Evolutionary conservation across 2,329 filamentous ascomycete species (phyloP).

Genomic region (Nemania abortiva): DNA sequence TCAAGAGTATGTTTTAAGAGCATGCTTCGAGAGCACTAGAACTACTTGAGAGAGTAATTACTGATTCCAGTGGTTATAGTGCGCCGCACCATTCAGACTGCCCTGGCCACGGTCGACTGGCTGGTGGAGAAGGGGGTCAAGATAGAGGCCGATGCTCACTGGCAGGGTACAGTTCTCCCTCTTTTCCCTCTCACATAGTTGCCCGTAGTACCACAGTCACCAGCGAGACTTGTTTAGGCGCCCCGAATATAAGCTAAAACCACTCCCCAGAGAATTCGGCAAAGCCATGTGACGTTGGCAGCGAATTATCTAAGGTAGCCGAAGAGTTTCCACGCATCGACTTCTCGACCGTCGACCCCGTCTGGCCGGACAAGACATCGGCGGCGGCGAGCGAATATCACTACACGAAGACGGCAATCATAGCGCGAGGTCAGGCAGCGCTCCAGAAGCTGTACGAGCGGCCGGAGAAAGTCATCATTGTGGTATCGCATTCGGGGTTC

Average conservation of each 20-base stretch:
- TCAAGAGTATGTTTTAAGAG: too few species aligned
- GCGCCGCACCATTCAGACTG: slow-evolving; percentile 74
- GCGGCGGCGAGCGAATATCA: slow-evolving; percentile 61
- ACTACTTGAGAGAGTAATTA: too few species aligned
- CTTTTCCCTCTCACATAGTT: slow-evolving; percentile 20
- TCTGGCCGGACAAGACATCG: slow-evolving; percentile 73
- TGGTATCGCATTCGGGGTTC: slow-evolving; percentile 75
- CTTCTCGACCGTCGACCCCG: slow-evolving; percentile 67
- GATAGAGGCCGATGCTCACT: slow-evolving; percentile 69
- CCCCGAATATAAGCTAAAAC: background rate
- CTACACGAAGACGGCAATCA: slow-evolving; percentile 64
- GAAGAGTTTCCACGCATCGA: slow-evolving; percentile 67
- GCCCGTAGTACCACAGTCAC: background rate
- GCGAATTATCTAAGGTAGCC: slow-evolving; percentile 57
- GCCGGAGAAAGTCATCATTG: slow-evolving; percentile 71
- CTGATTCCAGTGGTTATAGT: slow-evolving; percentile 53
- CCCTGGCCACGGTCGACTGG: slow-evolving; percentile 68
- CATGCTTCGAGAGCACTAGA: too few species aligned
- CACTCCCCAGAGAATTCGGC: slow-evolving; percentile 62
- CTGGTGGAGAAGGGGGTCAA: slow-evolving; percentile 66
- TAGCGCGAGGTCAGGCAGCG: slow-evolving; percentile 65
- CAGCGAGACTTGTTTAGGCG: background rate
- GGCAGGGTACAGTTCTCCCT: slow-evolving; percentile 66
- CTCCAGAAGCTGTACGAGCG: slow-evolving; percentile 64
- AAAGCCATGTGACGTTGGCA: slow-evolving; percentile 73